A percentile compares a stretch with the other conserved stretches of the same genome.
Conservation (phyloP, 495 filamentous ascomycete species). For the Neurospora discreta region DNA sequence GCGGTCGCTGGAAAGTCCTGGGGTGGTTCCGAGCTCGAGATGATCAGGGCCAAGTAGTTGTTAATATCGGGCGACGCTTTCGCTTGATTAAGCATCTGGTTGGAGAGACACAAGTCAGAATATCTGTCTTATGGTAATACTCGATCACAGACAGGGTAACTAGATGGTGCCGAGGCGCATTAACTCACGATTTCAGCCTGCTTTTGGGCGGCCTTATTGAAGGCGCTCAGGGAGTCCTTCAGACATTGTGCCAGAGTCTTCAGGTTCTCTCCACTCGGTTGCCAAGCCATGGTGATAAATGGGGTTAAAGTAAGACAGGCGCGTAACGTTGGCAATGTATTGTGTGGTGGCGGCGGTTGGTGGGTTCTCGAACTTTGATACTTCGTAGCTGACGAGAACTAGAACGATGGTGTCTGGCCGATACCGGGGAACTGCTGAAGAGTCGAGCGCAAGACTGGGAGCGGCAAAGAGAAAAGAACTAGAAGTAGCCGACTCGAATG, state of each 20-base stretch:
- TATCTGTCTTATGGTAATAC: neutral
- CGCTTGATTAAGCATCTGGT: slow-evolving; percentile 87
- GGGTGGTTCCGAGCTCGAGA: slow-evolving; percentile 57
- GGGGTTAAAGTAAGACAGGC: neutral
- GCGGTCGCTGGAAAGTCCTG: slow-evolving; percentile 42
- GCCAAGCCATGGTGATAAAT: slow-evolving; percentile 66
- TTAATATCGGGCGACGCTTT: slow-evolving; percentile 86
- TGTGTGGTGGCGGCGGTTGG: slow-evolving; percentile 2
- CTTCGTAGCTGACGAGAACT: neutral
- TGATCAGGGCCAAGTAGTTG: slow-evolving; percentile 90
- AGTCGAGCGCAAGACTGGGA: neutral
- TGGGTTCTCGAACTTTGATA: neutral
- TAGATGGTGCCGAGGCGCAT: neutral
- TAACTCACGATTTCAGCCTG: slow-evolving; percentile 58
- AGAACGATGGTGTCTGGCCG: neutral
- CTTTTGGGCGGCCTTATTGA: slow-evolving; percentile 66
- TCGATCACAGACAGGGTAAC: neutral
- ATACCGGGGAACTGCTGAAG: slow-evolving; percentile 1
- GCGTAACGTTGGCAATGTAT: neutral
- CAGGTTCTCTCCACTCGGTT: slow-evolving; percentile 78
- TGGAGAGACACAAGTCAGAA: slow-evolving; percentile 14
- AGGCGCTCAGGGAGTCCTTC: slow-evolving; percentile 79
- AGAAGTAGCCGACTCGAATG: neutral
- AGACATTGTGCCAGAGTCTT: slow-evolving; percentile 81
- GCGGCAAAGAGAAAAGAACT: neutral